A percentile compares a stretch with the other conserved stretches of the same genome.
phyloP scores from a whole-genome alignment of 441 rosid species.

The Euphorbia celastroides region DNA sequence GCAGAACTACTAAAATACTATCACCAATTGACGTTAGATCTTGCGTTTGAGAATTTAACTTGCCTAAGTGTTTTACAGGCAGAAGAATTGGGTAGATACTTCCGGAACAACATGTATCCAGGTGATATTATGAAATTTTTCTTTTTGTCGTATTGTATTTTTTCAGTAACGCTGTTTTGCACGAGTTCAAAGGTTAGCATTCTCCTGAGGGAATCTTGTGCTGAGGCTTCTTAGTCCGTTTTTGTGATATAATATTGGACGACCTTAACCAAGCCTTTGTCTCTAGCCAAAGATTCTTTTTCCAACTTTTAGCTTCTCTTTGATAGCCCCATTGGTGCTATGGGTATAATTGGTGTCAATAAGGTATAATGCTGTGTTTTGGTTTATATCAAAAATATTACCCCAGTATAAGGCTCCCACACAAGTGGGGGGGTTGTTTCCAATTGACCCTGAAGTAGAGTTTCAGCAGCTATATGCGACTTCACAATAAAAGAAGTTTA shows the following conservation, averaged over 20 bases:
- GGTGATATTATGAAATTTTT: slow-evolving; percentile 35
- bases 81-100: slow-evolving; percentile 97
- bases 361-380: too few relatives aligned
- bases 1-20: neutral
- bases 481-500: too few relatives aligned
- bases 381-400: too few relatives aligned
- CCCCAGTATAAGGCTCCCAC: too few relatives aligned
- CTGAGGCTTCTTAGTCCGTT: neutral
- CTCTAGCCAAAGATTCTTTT: too few relatives aligned
- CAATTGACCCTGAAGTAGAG: too few relatives aligned
- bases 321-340: too few relatives aligned
- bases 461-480: too few relatives aligned
- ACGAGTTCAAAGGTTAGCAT: neutral
- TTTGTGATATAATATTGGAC: neutral
- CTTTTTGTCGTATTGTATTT: neutral
- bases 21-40: neutral
- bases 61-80: slow-evolving; percentile 53
- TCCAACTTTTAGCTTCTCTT: too few relatives aligned
- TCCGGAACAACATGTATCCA: slow-evolving; percentile 98
- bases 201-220: neutral
- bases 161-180: neutral
- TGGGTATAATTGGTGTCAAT: too few relatives aligned
- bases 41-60: slow-evolving; percentile 9
- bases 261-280: neutral
- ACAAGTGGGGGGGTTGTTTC: too few relatives aligned